Percentiles rank a stretch among this genome's conserved stretches.
Evolutionary conservation across 2,329 filamentous ascomycete genomes (phyloP).

Genomic region (Cladosporium halotolerans): DNA sequence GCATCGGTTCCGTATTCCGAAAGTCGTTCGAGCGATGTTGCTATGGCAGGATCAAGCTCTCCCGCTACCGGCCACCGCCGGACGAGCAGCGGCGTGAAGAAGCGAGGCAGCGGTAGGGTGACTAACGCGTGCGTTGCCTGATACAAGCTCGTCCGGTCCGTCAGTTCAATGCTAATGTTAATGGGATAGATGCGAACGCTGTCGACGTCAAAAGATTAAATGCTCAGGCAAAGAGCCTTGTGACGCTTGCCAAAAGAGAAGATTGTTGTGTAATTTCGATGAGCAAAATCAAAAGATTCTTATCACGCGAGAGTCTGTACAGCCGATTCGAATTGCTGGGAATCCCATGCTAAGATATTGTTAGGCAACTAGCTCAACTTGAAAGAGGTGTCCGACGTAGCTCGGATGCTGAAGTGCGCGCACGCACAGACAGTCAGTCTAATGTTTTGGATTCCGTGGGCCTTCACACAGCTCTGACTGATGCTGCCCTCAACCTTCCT

Average conservation of each 20-base stretch:
- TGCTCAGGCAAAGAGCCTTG: slow-evolving; percentile 40
- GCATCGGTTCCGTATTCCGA: background rate
- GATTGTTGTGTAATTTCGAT: slow-evolving; percentile 39
- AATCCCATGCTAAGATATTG: slow-evolving; percentile 1
- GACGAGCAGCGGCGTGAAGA: slow-evolving; percentile 6
- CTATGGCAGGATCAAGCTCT: background rate
- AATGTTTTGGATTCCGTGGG: background rate
- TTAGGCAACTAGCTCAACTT: slow-evolving; percentile 17
- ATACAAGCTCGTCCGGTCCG: background rate
- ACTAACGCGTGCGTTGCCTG: slow-evolving; percentile 4
- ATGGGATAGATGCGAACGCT: slow-evolving; percentile 36
- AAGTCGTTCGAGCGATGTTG: background rate
- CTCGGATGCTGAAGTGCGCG: slow-evolving; percentile 3
- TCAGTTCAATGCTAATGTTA: no score
- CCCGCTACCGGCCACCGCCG: slow-evolving; percentile 1
- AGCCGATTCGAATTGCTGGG: background rate
- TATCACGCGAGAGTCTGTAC: slow-evolving; percentile 34
- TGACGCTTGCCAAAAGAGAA: slow-evolving; percentile 39
- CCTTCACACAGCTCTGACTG: background rate
- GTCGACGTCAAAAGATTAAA: slow-evolving; percentile 42
- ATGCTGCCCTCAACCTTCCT: background rate
- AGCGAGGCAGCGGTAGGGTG: slow-evolving; percentile 5
- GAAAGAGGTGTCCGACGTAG: slow-evolving; percentile 13
- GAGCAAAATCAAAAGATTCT: slow-evolving; percentile 45
- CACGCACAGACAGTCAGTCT: background rate